Evolutionary conservation across 805 yeast genomes (phyloP).

Genomic region (Barnettozyma salicaria): DNA sequence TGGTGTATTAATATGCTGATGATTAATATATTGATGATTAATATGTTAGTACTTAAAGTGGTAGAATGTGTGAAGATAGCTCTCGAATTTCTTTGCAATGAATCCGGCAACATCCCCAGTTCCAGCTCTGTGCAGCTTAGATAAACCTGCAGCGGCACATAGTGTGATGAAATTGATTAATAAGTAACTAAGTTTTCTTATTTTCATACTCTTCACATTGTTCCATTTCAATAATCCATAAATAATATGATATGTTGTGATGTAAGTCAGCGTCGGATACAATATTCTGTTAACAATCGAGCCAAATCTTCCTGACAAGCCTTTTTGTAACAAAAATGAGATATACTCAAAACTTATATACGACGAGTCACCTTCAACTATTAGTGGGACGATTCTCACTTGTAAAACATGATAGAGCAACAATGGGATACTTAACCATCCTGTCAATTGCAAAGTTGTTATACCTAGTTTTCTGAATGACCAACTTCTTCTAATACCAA

Average conservation of each 20-base stretch:
- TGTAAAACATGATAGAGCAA: slow-evolving; percentile 41
- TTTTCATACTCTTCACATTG: slow-evolving; percentile 32
- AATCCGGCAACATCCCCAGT: slow-evolving; percentile 12
- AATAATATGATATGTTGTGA: slow-evolving; percentile 46
- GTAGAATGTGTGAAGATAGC: slow-evolving; percentile 13
- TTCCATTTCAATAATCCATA: slow-evolving; percentile 48
- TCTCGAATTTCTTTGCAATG: slow-evolving; percentile 16
- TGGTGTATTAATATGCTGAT: neutral
- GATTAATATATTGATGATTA: neutral
- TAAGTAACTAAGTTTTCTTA: slow-evolving; percentile 41
- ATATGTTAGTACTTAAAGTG: slow-evolving; percentile 2
- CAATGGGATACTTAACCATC: slow-evolving; percentile 45
- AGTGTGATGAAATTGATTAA: slow-evolving; percentile 33
- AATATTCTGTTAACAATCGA: slow-evolving; percentile 26
- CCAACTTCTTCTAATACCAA: slow-evolving; percentile 45
- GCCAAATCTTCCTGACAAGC: slow-evolving; percentile 24
- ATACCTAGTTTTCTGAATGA: slow-evolving; percentile 40
- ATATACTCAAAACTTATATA: slow-evolving; percentile 48
- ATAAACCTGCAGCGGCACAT: slow-evolving; percentile 34
- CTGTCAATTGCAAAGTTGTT: slow-evolving; percentile 55
- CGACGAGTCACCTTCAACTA: slow-evolving; percentile 60
- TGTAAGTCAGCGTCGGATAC: slow-evolving; percentile 31
- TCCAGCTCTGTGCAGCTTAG: slow-evolving; percentile 11
- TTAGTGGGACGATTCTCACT: slow-evolving; percentile 44
- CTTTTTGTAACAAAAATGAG: slow-evolving; percentile 31